phyloP scores from a whole-genome alignment of 257 asterid genomes.

The Gentiana macrophylla region DNA sequence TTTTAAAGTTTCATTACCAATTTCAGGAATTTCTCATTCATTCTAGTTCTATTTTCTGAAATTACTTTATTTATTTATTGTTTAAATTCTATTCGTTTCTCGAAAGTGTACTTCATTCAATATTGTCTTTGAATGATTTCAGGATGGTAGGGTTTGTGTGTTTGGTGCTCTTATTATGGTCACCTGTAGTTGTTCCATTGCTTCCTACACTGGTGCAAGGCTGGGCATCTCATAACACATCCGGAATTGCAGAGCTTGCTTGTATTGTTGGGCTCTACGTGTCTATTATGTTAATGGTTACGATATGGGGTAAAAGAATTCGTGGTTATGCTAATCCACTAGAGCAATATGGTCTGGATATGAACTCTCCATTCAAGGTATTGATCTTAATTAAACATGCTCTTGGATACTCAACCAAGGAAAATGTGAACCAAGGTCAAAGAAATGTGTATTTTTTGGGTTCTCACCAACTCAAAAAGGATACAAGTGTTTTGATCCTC shows the following conservation, averaged over 20 bases:
- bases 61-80: too few species aligned
- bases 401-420: too few species aligned
- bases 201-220: constrained; percentile 73
- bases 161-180: constrained; percentile 93
- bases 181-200: constrained; percentile 79
- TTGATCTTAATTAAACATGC: constrained; percentile 1
- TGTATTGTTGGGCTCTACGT: constrained; percentile 74
- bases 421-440: too few species aligned
- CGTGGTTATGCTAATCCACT: constrained; percentile 79
- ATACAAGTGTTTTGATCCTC: too few species aligned
- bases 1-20: too few species aligned
- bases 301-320: constrained; percentile 81
- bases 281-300: constrained; percentile 54
- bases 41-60: too few species aligned
- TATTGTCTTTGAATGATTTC: not conserved
- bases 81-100: not conserved
- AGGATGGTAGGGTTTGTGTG: constrained; percentile 71
- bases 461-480: too few species aligned
- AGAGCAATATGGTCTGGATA: constrained; percentile 70
- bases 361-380: constrained; percentile 62
- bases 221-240: constrained; percentile 61
- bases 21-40: too few species aligned
- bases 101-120: not conserved
- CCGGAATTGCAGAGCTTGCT: constrained; percentile 55
- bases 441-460: too few species aligned